Base-by-base conservation (phyloP, 768 basidiomycete genomes). In the Lyophyllum decastes region DNA sequence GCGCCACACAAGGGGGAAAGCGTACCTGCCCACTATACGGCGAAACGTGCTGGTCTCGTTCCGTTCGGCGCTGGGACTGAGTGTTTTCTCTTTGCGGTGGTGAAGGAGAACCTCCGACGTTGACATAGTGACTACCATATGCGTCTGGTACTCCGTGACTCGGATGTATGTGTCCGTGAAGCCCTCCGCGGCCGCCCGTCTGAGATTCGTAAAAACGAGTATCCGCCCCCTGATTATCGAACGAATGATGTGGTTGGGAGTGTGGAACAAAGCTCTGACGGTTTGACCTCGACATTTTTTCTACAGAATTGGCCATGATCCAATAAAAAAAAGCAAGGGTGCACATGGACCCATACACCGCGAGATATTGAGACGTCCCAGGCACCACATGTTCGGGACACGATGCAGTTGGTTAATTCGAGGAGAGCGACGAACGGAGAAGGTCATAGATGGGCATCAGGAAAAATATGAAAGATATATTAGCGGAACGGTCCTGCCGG, bases 181-280 rank as follows among this genome's bases (percentile, higher is more conserved):
- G 30, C 5, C 59, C 60, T 24, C 54, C 54, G 50, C 56, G 55
- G n/a, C 54, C 55, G 19, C 65, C 59, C 26, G 59, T 27, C 19
- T 61, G 61, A 44, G 65, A 59, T 25, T 61, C 64, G 26, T 55
- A 62, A 38, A 57, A 56, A 43, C 57, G 59, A 41, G 58, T 57
- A 35, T 63, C 59, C 12, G 64, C 58, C 38, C 61, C 56, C 12
- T 59, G 61, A 38, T 62, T 52, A 45, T 17, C 61, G 48, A 47
- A 54, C 26, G 59, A 48, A 54, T 62, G 54, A 49, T 41, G 55
- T 33, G 43, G 26, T 6, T 54, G 22, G 22, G 49, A 26, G 24
- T 17, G 49, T 38, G 59, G 12, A n/a, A 50, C 19, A 33, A 58
- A 60, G 34, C 52, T 59, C 48, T 58, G 59, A 14, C 46, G 57